Evolutionary conservation across 306 rosid genomes (phyloP).

Genomic region (Carpinus viminea): DNA sequence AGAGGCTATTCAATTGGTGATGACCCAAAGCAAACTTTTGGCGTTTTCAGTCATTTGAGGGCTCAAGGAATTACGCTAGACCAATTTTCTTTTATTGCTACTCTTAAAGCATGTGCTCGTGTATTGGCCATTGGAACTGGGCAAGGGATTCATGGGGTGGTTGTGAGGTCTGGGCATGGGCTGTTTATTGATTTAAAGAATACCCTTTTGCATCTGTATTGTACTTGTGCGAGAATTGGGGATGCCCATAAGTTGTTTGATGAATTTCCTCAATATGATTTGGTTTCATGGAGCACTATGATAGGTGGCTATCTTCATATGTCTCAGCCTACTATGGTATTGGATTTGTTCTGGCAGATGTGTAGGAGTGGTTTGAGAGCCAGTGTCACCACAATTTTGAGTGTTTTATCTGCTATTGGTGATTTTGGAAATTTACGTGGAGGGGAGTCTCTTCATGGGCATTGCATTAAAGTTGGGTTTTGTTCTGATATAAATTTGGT

Average conservation of each 20-base stretch:
- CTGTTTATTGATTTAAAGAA: conserved; percentile 53
- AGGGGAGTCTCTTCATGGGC: conserved; percentile 54
- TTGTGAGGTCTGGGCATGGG: conserved; percentile 51
- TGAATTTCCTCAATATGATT: conserved; percentile 55
- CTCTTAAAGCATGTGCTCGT: conserved; percentile 59
- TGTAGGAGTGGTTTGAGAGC: conserved; percentile 40
- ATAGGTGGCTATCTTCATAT: conserved; percentile 61
- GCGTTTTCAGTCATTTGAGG: conserved; percentile 53
- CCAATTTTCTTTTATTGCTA: conserved; percentile 53
- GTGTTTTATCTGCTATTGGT: conserved; percentile 57
- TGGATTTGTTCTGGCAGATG: conserved; percentile 49
- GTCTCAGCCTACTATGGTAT: conserved; percentile 43
- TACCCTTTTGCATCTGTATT: conserved; percentile 53
- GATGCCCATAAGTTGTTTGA: conserved; percentile 62
- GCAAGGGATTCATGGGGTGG: conserved; percentile 61
- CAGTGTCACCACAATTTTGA: conserved; percentile 44
- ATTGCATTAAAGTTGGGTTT: conserved; percentile 47
- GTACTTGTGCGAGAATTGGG: conserved; percentile 45
- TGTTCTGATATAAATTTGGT: conserved; percentile 40
- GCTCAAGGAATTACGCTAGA: conserved; percentile 36
- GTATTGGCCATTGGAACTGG: conserved; percentile 46
- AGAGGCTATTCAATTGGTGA: conserved; percentile 56
- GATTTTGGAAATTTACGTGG: conserved; percentile 33
- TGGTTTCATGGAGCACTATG: conserved; percentile 67
- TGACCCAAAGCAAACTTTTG: conserved; percentile 46